Percentiles rank a stretch among this genome's conserved stretches.
These are phyloP conservation scores for Ramicandelaber brevisporus DNA, from an alignment of 192 early-diverging fungal species.

Conservation along the genomic window DNA sequence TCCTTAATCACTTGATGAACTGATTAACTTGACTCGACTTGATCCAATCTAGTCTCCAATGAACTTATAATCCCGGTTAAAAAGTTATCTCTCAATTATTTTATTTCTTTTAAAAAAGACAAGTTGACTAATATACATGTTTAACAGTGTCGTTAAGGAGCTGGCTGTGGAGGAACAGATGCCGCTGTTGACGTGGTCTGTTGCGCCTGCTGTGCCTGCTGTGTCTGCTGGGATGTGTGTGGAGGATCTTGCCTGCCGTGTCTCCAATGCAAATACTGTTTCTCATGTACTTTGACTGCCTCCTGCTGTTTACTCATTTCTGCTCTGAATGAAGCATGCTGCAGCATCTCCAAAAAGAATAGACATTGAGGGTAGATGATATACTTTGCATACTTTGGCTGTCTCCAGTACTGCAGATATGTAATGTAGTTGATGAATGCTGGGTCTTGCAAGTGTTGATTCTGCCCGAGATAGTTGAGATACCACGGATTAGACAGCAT, in stretches of 20 bases:
- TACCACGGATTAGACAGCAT: constrained; percentile 87
- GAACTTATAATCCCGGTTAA: no score
- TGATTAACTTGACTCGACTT: no score
- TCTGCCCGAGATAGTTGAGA: constrained; percentile 73
- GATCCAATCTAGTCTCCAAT: no score
- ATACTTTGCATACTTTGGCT: constrained; percentile 73
- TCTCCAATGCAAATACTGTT: constrained; percentile 55
- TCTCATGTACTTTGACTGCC: constrained; percentile 42
- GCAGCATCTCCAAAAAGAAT: constrained; percentile 62
- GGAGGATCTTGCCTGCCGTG: not conserved
- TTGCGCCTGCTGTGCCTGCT: no score
- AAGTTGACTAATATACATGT: no score
- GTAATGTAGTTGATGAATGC: constrained; percentile 73
- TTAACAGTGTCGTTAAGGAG: no score
- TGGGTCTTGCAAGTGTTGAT: constrained; percentile 57
- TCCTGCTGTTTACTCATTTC: constrained; percentile 43
- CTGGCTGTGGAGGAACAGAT: no score
- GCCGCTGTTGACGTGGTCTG: no score
- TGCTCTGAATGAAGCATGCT: constrained; percentile 55
- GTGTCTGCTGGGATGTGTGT: no score
- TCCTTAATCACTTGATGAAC: no score
- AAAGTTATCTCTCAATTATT: no score
- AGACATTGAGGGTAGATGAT: constrained; percentile 77
- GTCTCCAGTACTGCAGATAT: constrained; percentile 75
- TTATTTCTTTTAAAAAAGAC: no score